Base-by-base conservation (phyloP, 805 yeast species). In the Pichia scutulata region DNA sequence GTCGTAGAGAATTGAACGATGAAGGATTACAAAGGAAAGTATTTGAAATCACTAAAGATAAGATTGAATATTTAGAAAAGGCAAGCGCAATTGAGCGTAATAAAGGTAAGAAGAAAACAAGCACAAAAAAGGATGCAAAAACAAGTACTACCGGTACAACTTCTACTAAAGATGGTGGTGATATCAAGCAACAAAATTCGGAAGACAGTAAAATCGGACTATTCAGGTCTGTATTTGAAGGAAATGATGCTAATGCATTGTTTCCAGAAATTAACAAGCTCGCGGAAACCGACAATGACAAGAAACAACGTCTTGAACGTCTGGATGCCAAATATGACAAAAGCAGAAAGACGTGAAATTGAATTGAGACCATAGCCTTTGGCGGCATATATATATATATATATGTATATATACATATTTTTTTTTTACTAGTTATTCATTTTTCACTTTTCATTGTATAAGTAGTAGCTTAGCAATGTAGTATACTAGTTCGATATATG, bases 81-180 rank as follows among this genome's bases (percentile, higher is more conserved):
- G 74, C 72, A 52, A 77, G 88, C 39, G 96, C 95, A 0, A 67
- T 79, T 4, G 82, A 77, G 59, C 70, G 93, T 46, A 85, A 83
- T 60, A 54, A 48, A n/a, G 25, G 41, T 16, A 51, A 51, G 47
- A 48, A 30, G 42, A 45, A 26, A 45, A 37, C 21, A 14, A 28
- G 37, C 24, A 12, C 28, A 25, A 41, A 48, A 16, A 30, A 42
- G 30, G 19, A 41, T 4, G 28, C 12, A 13, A 39, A 41, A 16
- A 28, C 19, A 44, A 25, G 19, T 18, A 28, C 8, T 24, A 37
- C 39, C n/a, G n/a, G n/a, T n/a, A n/a, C n/a, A n/a, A n/a, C n/a
- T n/a, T n/a, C n/a, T n/a, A 16, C 21, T 13, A 30, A 24, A 18
- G 22, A n/a, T 42, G n/a, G 28, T 10, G 19, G 28, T 21, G 41